Evolutionary conservation across 1,284 basidiomycete genomes (phyloP).

Genomic region (Coniferiporia sulphurascens): DNA sequence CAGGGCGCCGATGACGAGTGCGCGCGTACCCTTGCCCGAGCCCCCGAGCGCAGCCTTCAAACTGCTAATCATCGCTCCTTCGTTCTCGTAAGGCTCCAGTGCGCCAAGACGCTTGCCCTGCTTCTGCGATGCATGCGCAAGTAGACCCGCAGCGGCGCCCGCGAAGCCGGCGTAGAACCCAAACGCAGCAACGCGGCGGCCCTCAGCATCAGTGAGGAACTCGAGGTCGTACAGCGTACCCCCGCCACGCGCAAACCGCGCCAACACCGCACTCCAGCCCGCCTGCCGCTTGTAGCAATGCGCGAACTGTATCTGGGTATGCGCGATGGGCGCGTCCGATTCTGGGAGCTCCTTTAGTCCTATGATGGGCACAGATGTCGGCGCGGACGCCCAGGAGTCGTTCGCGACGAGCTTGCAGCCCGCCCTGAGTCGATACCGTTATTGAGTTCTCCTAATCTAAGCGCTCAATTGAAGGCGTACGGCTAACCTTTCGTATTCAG

Average conservation of each 20-base stretch:
- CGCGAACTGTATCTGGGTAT: slow-evolving; percentile 98
- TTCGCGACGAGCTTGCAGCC: slow-evolving; percentile 88
- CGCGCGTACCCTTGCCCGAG: slow-evolving; percentile 74
- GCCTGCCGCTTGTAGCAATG: slow-evolving; percentile 98
- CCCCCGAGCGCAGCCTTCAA: slow-evolving; percentile 71
- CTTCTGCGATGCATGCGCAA: slow-evolving; percentile 75
- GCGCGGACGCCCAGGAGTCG: slow-evolving; percentile 87
- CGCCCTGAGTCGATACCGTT: slow-evolving; percentile 55
- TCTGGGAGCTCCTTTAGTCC: slow-evolving; percentile 94
- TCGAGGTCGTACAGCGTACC: slow-evolving; percentile 96
- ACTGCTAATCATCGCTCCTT: slow-evolving; percentile 70
- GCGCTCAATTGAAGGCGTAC: neutral
- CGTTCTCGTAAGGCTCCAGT: slow-evolving; percentile 80
- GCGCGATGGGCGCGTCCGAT: slow-evolving; percentile 76
- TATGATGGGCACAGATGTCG: slow-evolving; percentile 77
- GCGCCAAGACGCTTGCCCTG: slow-evolving; percentile 55
- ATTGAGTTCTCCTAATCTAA: too few relatives aligned
- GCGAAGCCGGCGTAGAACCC: slow-evolving; percentile 99
- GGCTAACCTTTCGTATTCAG: slow-evolving; percentile 88
- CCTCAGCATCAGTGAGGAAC: slow-evolving; percentile 84
- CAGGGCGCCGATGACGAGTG: slow-evolving; percentile 93
- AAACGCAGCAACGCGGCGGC: slow-evolving; percentile 96
- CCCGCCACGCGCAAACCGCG: slow-evolving; percentile 82
- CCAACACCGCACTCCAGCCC: slow-evolving; percentile 87
- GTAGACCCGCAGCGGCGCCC: slow-evolving; percentile 89